Percentiles rank a stretch among this genome's conserved stretches.
Evolutionary conservation across 441 rosid genomes (phyloP).

Genomic region (Croton laevigatus): DNA sequence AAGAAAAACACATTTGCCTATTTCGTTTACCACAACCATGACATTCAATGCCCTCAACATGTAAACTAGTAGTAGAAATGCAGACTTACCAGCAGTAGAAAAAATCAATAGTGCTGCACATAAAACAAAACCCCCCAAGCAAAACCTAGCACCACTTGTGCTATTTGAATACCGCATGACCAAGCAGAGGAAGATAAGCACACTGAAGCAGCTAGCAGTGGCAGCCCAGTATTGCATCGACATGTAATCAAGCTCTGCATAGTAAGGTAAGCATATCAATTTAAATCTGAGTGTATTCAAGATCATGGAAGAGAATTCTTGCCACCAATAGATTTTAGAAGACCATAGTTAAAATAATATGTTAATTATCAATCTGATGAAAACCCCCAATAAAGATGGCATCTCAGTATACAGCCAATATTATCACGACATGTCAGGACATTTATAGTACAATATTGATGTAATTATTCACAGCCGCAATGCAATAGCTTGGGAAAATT

Average conservation of each 20-base stretch:
- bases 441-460: background rate
- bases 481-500: no score
- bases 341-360: slow-evolving; percentile 6
- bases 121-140: slow-evolving; percentile 43
- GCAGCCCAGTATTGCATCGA: slow-evolving; percentile 84
- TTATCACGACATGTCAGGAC: background rate
- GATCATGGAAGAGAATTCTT: background rate
- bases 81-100: slow-evolving; percentile 53
- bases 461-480: no score
- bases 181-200: slow-evolving; percentile 59
- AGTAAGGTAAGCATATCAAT: slow-evolving; percentile 2
- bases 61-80: background rate
- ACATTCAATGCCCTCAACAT: background rate
- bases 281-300: slow-evolving; percentile 7
- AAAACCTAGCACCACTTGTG: slow-evolving; percentile 40
- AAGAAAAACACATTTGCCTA: background rate
- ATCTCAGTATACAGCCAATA: background rate
- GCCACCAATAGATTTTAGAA: background rate
- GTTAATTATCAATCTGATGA: background rate
- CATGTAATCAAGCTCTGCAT: slow-evolving; percentile 64
- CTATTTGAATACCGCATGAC: slow-evolving; percentile 33
- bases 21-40: background rate
- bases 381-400: background rate
- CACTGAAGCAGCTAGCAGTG: slow-evolving; percentile 56
- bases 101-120: slow-evolving; percentile 53